Evolutionary conservation across 2,329 filamentous ascomycete genomes (phyloP), one percentile per base, ranked within the genome.

Genomic region (Monosporascus cannonballus): DNA sequence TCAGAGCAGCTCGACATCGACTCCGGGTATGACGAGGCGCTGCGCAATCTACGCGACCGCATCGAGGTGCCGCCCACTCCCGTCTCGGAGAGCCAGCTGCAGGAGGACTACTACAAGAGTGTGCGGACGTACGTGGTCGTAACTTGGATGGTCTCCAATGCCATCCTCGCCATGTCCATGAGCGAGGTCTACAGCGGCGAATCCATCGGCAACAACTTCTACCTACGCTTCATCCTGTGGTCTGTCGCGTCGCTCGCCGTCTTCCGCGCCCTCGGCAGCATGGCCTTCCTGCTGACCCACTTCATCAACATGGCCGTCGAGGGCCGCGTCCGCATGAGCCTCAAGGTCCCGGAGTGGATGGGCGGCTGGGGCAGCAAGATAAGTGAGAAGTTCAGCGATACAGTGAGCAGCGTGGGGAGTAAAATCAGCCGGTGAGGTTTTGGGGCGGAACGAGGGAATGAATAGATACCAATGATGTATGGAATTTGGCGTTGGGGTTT

Each of bases 71-170:
- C 87, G 11, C 68, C 71, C 14, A 69, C 80, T 0, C 70, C 76
- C 0, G 62, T 83, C 17, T 85, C 81, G 44, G 93, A 96, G 62
- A 77, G 82, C 0, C 94, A 97, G 73, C 74, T 91, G 72, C 94
- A 99, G 70, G 94, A 99, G 71, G 94, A 99, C 73, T 99, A 99
- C 79, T 99, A 99, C 80, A 90, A 92, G 69, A 90, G 87, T 41
- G 94, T 99, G 50, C 85, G 94, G 51, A 99, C 94, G 1, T 99
- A 99, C 83, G 95, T 99, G 86, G 94, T 99, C 14, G 85, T 96
- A 44, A 80, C 86, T 47, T 99, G 94, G 94, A 90, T 99, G 81
- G 80, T 95, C 37, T 84, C 85, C 63, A 99, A 99, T 69, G 90
- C 88, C 3, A 84, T 96, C 54, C 84, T 99, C 38, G 93, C 90